Conservation (phyloP, 2,329 filamentous ascomycete species). For the Balansia obtecta region DNA sequence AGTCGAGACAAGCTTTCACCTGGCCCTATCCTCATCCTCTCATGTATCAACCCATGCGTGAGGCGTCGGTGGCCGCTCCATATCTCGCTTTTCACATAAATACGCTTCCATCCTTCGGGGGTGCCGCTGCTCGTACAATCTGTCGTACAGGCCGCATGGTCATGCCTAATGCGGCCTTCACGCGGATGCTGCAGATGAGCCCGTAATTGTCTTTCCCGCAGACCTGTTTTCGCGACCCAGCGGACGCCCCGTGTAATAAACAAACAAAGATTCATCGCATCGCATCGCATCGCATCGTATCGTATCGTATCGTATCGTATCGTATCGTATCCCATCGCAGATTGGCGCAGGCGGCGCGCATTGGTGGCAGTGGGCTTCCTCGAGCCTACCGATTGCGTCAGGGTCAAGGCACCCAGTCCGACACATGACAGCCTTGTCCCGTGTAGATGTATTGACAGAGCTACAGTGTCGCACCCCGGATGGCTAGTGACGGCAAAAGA, state of each 20-base stretch:
- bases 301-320: not conserved
- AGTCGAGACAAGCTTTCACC: too few relatives aligned
- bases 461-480: too few relatives aligned
- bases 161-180: constrained; percentile 4
- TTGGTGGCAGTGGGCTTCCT: not conserved
- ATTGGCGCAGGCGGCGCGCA: not conserved
- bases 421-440: too few relatives aligned
- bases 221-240: not conserved
- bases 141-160: not conserved
- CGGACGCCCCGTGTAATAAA: not conserved
- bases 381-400: not conserved
- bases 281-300: not conserved
- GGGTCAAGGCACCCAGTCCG: not conserved
- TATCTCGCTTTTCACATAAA: too few relatives aligned
- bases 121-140: not conserved
- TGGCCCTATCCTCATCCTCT: too few relatives aligned
- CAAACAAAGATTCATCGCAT: constrained; percentile 1
- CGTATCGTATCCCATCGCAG: not conserved
- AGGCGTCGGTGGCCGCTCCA: too few relatives aligned
- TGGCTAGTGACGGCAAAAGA: too few relatives aligned
- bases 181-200: not conserved
- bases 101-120: not conserved
- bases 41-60: too few relatives aligned
- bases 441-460: too few relatives aligned
- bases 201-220: constrained; percentile 1